phyloP scores from a whole-genome alignment of 768 basidiomycete genomes.

The Antrodiella citrinella region DNA sequence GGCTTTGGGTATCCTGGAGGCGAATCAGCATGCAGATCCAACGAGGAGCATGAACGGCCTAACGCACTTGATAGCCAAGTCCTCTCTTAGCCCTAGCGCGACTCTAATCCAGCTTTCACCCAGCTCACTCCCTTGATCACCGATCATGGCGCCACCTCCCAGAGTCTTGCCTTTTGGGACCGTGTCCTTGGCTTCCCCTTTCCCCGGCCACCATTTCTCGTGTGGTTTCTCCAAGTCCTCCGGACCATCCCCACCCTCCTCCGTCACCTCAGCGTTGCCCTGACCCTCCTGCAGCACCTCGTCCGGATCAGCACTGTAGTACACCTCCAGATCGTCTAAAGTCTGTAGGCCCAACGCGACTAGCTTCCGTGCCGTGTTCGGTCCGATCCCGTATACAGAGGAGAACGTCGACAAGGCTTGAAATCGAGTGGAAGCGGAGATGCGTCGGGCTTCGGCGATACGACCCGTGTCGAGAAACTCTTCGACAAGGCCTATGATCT shows the following conservation, averaged over 20 bases:
- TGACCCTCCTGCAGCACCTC: constrained; percentile 19
- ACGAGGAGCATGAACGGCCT: background rate
- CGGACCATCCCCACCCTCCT: constrained; percentile 10
- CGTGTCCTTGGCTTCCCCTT: constrained; percentile 16
- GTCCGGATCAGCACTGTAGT: constrained; percentile 41
- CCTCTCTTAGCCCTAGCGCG: constrained; percentile 51
- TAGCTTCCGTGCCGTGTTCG: constrained; percentile 56
- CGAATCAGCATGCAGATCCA: too few species aligned
- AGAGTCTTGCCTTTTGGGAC: constrained; percentile 6
- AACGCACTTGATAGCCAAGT: constrained; percentile 42
- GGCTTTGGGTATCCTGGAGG: constrained; percentile 51
- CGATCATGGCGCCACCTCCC: background rate
- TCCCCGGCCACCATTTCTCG: background rate
- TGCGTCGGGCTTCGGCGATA: constrained; percentile 54
- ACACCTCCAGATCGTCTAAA: constrained; percentile 58
- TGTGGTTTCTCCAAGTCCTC: constrained; percentile 8
- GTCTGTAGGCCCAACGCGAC: constrained; percentile 61
- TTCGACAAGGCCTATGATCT: constrained; percentile 30
- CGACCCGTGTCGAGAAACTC: constrained; percentile 50
- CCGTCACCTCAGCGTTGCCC: background rate
- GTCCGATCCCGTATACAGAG: constrained; percentile 67
- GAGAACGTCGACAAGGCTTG: constrained; percentile 48
- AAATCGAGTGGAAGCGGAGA: constrained; percentile 43
- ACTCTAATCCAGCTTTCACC: constrained; percentile 41
- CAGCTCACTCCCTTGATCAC: constrained; percentile 17